Base-by-base conservation (phyloP, 768 basidiomycete species). In the Pholiota microspora region DNA sequence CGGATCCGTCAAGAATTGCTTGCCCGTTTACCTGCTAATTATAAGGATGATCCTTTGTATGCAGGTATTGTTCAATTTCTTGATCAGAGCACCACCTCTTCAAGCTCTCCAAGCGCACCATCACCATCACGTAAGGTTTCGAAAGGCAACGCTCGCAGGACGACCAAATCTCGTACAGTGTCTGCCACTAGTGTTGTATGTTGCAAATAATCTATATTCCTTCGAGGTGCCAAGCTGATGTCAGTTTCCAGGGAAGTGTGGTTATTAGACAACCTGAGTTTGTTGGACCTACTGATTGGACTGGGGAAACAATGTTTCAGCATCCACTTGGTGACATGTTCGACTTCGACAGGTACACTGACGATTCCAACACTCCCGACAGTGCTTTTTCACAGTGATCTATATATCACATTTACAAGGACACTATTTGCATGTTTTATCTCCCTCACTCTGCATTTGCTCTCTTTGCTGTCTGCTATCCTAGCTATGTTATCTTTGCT, bases 201-300 rank as follows among this genome's bases (percentile, higher is more conserved):
- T 42, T 23, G 3, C 7, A 4, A 42, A 40, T 1, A 7, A 7
- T 23, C 21, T 12, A 40, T 1, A 9, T 9, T 23, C 21, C 7
- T 34, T 31, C 21, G 34, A 18, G 18, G 21, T 42, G 13, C 35
- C 18, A 36, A n/a, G n/a, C 18, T 23, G 8, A 42, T 23, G 21
- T 42, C 40, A 42, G 8, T 42, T 42, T 42, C 23, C 21, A 42
- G 40, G 9, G 7, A 55, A 34, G 57, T 54, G 46, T 50, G 28
- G 18, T 58, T 52, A 21, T 10, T 27, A 18, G 25, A 8, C 51
- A 55, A 27, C 58, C 44, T 13, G 50, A 58, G 21, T 53, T 49
- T 36, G 45, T 53, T 16, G 62, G 62, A 31, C 25, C 52, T 9
- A 56, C 58, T 24, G 61, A 58, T 42, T 60, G 55, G 53, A 55